Percentiles rank a stretch among this genome's conserved stretches.
phyloP scores from a whole-genome alignment of 306 rosid genomes.

The Quercus aquifolioides region DNA sequence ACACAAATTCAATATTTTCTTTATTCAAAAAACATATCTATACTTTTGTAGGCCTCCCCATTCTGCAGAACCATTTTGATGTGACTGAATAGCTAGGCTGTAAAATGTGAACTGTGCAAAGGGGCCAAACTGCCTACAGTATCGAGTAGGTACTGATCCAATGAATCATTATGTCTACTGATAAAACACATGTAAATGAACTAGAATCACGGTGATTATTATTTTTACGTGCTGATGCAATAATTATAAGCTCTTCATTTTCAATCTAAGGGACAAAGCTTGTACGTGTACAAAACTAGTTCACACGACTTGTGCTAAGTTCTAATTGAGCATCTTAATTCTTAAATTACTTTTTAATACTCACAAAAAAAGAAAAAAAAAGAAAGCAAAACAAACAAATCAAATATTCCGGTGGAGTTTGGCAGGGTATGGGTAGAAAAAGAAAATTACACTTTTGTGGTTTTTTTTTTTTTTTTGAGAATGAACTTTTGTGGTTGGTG shows the following conservation, averaged over 20 bases:
- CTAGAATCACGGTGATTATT: constrained; percentile 31
- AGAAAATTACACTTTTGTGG: too few species aligned
- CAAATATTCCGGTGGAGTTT: too few species aligned
- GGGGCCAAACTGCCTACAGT: constrained; percentile 17
- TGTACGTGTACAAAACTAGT: too few species aligned
- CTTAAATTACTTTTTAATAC: too few species aligned
- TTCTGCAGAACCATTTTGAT: background rate
- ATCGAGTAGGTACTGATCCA: constrained; percentile 23
- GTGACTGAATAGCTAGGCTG: background rate
- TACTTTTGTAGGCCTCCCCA: background rate
- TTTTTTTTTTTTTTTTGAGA: too few species aligned
- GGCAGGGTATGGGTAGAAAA: too few species aligned
- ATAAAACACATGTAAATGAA: background rate
- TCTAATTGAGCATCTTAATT: too few species aligned
- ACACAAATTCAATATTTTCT: background rate
- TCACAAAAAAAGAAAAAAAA: too few species aligned
- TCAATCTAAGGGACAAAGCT: constrained; percentile 17
- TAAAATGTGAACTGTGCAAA: constrained; percentile 30
- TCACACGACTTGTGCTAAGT: background rate
- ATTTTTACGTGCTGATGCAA: constrained; percentile 48
- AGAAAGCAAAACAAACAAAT: too few species aligned
- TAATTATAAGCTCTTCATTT: constrained; percentile 25
- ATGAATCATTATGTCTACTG: constrained; percentile 30
- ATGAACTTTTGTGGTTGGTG: too few species aligned
- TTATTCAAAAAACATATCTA: background rate